These are phyloP conservation scores for Secale cereale DNA, from an alignment of 176 grass and related monocot species.

Conservation along the genomic window DNA sequence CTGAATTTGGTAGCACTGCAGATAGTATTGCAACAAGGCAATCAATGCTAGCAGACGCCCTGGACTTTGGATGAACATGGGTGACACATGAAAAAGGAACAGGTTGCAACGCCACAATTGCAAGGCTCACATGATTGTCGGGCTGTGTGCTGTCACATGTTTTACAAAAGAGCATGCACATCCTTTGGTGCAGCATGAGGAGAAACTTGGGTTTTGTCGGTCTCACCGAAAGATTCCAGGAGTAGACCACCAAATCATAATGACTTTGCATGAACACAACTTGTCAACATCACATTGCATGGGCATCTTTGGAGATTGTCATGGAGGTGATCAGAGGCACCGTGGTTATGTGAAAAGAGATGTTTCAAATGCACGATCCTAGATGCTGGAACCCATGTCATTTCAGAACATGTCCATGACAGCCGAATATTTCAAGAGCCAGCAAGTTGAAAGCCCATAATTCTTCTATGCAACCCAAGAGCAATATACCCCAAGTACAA, in stretches of 20 bases:
- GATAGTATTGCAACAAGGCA: background rate
- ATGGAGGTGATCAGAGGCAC: background rate
- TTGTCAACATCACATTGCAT: background rate
- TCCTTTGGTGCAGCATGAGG: background rate
- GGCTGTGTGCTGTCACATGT: background rate
- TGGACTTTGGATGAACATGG: background rate
- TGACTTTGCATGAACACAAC: background rate
- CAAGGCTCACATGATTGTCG: background rate
- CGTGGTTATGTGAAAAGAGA: background rate
- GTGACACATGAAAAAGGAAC: too few species aligned
- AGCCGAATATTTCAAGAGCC: background rate
- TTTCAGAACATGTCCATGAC: background rate
- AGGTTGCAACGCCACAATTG: too few species aligned
- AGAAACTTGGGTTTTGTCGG: too few species aligned
- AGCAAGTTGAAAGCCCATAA: background rate
- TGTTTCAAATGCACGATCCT: background rate
- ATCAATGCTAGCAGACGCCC: background rate
- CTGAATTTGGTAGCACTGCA: too few species aligned
- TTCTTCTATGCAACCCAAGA: conserved; percentile 21
- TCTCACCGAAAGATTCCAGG: background rate
- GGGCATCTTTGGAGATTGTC: rapidly evolving
- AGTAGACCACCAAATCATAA: background rate
- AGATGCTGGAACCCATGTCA: background rate
- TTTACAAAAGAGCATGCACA: background rate
- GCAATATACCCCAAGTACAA: too few species aligned